A percentile compares a stretch with the other conserved stretches of the same genome.
Conservation (phyloP, 768 basidiomycete genomes). For the Russula emetica region DNA sequence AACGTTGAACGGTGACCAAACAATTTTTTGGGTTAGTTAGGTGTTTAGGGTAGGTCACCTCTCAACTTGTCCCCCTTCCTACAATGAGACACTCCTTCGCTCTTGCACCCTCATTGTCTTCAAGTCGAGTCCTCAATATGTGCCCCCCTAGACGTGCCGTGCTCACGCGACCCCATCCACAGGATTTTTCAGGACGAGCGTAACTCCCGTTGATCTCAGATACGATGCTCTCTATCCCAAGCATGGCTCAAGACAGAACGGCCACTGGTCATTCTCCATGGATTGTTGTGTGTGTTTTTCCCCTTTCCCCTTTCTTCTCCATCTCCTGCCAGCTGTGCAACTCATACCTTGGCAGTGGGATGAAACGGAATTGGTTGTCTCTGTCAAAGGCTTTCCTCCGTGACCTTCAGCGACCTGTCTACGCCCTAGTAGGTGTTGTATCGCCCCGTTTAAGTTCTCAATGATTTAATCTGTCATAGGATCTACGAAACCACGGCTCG, state of each 20-base stretch:
- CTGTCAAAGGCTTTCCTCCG: conserved; percentile 71
- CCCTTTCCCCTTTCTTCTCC: background rate
- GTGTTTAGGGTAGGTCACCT: conserved; percentile 28
- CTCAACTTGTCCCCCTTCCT: background rate
- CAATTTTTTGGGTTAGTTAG: background rate
- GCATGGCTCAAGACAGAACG: conserved; percentile 32
- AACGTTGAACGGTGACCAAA: background rate
- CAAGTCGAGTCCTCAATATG: background rate
- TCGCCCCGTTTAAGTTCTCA: background rate
- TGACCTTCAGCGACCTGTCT: conserved; percentile 63
- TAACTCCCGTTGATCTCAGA: conserved; percentile 32
- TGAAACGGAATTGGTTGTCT: conserved; percentile 86
- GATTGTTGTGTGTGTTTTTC: conserved; percentile 49
- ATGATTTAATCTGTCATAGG: conserved; percentile 40
- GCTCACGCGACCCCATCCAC: background rate
- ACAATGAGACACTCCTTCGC: background rate
- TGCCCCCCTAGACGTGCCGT: too few relatives aligned
- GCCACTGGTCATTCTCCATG: conserved; percentile 58
- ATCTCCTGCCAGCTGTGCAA: background rate
- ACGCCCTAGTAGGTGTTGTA: conserved; percentile 53
- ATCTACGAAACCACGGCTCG: conserved; percentile 85
- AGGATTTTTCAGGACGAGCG: conserved; percentile 22
- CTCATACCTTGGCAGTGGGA: conserved; percentile 49
- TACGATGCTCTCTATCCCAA: conserved; percentile 33
- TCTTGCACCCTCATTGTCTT: background rate